Percentiles rank a stretch among this genome's conserved stretches.
Conservation (phyloP, 768 basidiomycete species). For the Lactarius hengduanensis region DNA sequence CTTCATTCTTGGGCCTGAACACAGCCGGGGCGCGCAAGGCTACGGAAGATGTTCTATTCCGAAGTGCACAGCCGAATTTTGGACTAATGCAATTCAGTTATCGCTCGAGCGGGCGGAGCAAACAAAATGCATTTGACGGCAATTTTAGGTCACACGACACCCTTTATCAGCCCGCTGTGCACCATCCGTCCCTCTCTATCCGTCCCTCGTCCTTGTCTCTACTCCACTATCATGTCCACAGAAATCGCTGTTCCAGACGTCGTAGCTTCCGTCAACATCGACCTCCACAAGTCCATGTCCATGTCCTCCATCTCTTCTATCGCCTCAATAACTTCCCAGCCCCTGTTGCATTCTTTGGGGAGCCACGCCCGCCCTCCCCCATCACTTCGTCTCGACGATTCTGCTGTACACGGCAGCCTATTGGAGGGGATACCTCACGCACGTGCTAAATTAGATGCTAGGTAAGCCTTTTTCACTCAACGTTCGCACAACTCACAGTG, state of each 20-base stretch:
- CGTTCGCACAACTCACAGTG: constrained; percentile 28
- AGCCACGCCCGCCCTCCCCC: constrained; percentile 32
- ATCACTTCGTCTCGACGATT: constrained; percentile 40
- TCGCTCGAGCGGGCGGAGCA: constrained; percentile 3
- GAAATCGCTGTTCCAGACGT: constrained; percentile 24
- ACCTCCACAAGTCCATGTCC: constrained; percentile 12
- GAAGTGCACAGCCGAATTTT: background rate
- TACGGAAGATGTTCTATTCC: background rate
- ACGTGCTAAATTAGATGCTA: constrained; percentile 56
- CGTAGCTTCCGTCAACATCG: constrained; percentile 12
- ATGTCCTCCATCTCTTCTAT: constrained; percentile 15
- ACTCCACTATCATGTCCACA: constrained; percentile 23
- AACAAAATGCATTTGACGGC: background rate
- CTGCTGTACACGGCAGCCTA: constrained; percentile 43
- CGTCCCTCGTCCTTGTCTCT: background rate
- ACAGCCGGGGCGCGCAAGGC: background rate
- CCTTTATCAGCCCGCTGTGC: background rate
- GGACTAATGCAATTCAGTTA: constrained; percentile 5
- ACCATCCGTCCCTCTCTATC: background rate
- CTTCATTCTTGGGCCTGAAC: background rate
- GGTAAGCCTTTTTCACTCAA: constrained; percentile 50
- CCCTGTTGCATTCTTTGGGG: constrained; percentile 35
- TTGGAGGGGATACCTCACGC: constrained; percentile 64
- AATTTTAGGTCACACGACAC: constrained; percentile 26
- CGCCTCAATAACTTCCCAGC: constrained; percentile 4